These are phyloP conservation scores for Aspergillus asperescens DNA, from an alignment of 495 filamentous ascomycete genomes.

Conservation along the genomic window DNA sequence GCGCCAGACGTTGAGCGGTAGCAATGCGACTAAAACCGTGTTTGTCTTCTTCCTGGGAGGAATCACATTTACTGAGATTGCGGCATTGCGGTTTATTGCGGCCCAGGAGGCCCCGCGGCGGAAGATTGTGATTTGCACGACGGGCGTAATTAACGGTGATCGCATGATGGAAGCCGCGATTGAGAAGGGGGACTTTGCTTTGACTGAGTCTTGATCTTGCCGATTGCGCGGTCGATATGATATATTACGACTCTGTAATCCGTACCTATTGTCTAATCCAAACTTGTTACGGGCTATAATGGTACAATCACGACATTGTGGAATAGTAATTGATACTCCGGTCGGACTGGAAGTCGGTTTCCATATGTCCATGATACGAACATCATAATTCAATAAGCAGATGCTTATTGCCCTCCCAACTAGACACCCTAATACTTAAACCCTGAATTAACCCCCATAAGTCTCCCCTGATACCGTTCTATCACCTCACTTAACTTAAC, in stretches of 20 bases:
- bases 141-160: conserved; percentile 83
- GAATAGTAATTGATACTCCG: too few species aligned
- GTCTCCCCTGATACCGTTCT: conserved; percentile 66
- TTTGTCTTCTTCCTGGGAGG: conserved; percentile 94
- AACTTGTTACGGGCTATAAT: too few species aligned
- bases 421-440: conserved; percentile 41
- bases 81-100: conserved; percentile 85
- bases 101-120: conserved; percentile 76
- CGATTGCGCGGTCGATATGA: not conserved
- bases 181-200: conserved; percentile 61
- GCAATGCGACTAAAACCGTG: conserved; percentile 70
- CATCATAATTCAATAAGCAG: not conserved
- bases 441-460: conserved; percentile 48
- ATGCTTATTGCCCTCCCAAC: conserved; percentile 30
- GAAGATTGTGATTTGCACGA: conserved; percentile 88
- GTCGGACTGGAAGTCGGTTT: too few species aligned
- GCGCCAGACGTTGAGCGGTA: conserved; percentile 64
- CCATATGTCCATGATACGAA: too few species aligned
- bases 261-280: too few species aligned
- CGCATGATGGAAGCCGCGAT: conserved; percentile 85
- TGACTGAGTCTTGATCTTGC: conserved; percentile 15
- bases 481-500: conserved; percentile 72
- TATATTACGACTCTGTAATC: too few species aligned
- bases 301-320: too few species aligned
- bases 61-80: conserved; percentile 92